Conservation (phyloP, 2,329 filamentous ascomycete species). For the Fonsecaea monophora region DNA sequence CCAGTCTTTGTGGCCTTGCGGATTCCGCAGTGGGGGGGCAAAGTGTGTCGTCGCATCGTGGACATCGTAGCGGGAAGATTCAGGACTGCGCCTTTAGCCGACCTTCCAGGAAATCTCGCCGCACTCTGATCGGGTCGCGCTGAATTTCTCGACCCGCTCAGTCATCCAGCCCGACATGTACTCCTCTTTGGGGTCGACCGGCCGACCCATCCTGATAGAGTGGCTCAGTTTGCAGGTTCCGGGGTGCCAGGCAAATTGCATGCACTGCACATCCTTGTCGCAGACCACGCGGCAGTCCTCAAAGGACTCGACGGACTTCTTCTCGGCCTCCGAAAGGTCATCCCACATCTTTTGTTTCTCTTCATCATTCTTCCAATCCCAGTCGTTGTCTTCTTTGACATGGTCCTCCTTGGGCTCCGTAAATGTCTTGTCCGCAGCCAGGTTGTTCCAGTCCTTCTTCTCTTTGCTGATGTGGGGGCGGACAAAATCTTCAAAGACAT, state of each 20-base stretch:
- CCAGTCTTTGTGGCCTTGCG: neutral
- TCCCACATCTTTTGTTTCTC: constrained; percentile 33
- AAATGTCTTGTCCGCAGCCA: constrained; percentile 32
- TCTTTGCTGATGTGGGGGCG: constrained; percentile 25
- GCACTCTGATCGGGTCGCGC: constrained; percentile 21
- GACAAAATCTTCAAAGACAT: constrained; percentile 34
- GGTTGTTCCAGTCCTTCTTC: constrained; percentile 35
- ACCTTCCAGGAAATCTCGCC: constrained; percentile 23
- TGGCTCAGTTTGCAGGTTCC: constrained; percentile 32
- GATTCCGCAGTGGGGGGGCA: neutral
- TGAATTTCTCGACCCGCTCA: constrained; percentile 30
- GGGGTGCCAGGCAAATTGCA: constrained; percentile 34
- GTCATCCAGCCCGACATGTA: constrained; percentile 33
- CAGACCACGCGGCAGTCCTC: constrained; percentile 30
- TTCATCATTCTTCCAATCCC: constrained; percentile 33
- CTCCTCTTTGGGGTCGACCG: constrained; percentile 21
- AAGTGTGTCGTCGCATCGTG: constrained; percentile 4
- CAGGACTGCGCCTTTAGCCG: constrained; percentile 5
- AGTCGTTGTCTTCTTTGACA: constrained; percentile 32
- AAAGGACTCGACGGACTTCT: constrained; percentile 23
- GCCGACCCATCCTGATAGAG: constrained; percentile 29
- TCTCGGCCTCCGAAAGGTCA: constrained; percentile 25
- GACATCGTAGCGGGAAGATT: neutral
- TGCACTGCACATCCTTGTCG: constrained; percentile 27
- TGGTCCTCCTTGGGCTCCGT: constrained; percentile 28